Evolutionary conservation across 176 grass and related monocot genomes (phyloP), one percentile per base, ranked within the genome.

Genomic region (Eleusine indica): DNA sequence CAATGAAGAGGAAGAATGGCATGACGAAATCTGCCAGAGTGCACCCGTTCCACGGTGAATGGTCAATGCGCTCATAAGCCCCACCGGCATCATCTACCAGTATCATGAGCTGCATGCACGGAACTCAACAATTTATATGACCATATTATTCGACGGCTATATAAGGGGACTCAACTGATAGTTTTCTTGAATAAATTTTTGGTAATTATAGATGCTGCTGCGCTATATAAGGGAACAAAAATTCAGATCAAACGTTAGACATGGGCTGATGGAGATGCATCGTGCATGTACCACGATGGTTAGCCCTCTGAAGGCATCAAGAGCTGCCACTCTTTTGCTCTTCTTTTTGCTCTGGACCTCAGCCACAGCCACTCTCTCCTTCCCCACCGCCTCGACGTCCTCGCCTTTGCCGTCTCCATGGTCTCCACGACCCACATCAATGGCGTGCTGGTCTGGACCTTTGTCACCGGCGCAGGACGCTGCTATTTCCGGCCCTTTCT

Each of bases 1-100:
- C 91, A 40, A 98, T 95, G 80, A 98, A 98, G 77, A 98, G 93
- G 76, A 98, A 98, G 89, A 98, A 98, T 0, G 93, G 93, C 96
- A 98, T 90, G 71, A 98, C 96, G 47, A 95, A 95, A 70, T 98
- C 93, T 15, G 96, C 96, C 47, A 98, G 74, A 35, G 92, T 94
- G 74, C 96, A 98, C 5, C 96, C 96, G 6, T 95, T 88, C 96
- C 96, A 98, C 0, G 96, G 93, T 1, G 82, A 87, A 70, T 98
- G 96, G 19, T 92, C 91, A 28, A 98, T 98, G 58, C 87, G 63
- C 51, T 90, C 89, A 41, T 90, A 98, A 28, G 90, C 91, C 7
- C 70, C 96, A 5, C 96, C 93, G 14, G 87, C 93, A 44, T 92
- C 96, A 35, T 98, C 96, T 65, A 98, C 96, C 74, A 95, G 70